Base-by-base conservation (phyloP, 306 rosid species). In the Oxytropis ochrocephala region DNA sequence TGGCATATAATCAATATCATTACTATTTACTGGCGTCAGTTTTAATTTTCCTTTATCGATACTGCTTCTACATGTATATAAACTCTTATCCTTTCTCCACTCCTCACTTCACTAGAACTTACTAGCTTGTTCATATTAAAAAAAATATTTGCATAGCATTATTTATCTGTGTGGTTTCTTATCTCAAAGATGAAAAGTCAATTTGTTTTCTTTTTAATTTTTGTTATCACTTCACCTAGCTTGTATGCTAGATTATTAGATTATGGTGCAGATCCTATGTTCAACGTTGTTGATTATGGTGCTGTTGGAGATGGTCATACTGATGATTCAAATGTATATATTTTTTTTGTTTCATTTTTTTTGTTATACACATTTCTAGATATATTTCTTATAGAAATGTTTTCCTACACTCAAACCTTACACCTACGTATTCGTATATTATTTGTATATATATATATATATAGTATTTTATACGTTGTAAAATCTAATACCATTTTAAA, bases 141-240 rank as follows among this genome's bases (percentile, higher is more conserved):
- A 24, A 24, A 24, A 24, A 24, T 24, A 24, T 24, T 24, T 24
- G 24, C 2, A 1, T 21, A 2, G 29, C 29, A 24, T 24, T 24
- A 24, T 24, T 24, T 24, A 24, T 24, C 29, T 24, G 29, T 1
- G 16, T 12, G 33, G 13, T 69, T 33, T 47, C 49, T 44, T 29
- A 52, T 55, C 33, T 33, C 11, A 35, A 77, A 74, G 58, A 82
- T 75, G 81, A 35, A 30, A 55, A 12, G 5, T 14, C 8, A 44
- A 12, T 19, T 66, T 9, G 7, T 13, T 48, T 7, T 54, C 16
- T 5, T 66, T 13, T n/a, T 44, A 46, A 36, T 75, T 17, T 52
- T 62, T 11, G 7, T 21, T 16, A 12, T 51, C 66, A 33, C 56
- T 55, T 27, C 62, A 30, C 19, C 41, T 2, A 12, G 19, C 39